These are phyloP conservation scores for Boechera retrofracta DNA, from an alignment of 345 rosid species.

Conservation along the genomic window DNA sequence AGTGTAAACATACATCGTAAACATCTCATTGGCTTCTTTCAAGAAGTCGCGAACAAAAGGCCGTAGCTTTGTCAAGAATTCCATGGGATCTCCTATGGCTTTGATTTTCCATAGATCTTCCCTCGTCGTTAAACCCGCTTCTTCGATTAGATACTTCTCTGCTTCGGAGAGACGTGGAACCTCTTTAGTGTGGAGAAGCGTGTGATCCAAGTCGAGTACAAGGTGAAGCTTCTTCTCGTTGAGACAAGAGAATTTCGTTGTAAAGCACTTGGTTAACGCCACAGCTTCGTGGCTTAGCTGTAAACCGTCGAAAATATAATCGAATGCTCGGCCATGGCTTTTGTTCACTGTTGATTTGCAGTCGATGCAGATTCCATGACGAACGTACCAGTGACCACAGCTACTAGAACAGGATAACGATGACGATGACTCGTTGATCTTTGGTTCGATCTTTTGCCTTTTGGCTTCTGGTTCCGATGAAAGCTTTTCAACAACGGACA, in stretches of 20 bases:
- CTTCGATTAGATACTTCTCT: conserved; percentile 25
- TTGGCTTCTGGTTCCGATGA: not conserved
- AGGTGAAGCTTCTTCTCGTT: conserved; percentile 32
- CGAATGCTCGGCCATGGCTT: not conserved
- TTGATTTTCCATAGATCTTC: conserved; percentile 1
- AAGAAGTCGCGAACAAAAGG: conserved; percentile 24
- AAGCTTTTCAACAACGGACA: not conserved
- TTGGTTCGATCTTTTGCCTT: conserved; percentile 2
- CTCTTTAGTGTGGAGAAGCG: conserved; percentile 15
- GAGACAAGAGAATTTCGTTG: not conserved
- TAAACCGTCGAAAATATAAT: conserved; percentile 10
- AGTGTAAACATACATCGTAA: conserved; percentile 33
- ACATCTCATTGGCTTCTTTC: conserved; percentile 24
- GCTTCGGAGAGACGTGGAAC: not conserved
- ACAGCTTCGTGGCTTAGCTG: conserved; percentile 32
- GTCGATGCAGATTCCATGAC: not conserved
- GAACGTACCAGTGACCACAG: conserved; percentile 25
- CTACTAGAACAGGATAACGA: not conserved
- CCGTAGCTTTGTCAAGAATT: conserved; percentile 25
- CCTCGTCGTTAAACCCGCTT: conserved; percentile 5
- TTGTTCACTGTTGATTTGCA: conserved; percentile 13
- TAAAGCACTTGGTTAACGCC: not conserved
- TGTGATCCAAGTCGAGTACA: conserved; percentile 37
- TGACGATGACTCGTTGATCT: not conserved
- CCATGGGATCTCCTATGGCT: not conserved